Base-by-base conservation (phyloP, 2,329 filamentous ascomycete genomes). In the Cordyceps fumosorosea region DNA sequence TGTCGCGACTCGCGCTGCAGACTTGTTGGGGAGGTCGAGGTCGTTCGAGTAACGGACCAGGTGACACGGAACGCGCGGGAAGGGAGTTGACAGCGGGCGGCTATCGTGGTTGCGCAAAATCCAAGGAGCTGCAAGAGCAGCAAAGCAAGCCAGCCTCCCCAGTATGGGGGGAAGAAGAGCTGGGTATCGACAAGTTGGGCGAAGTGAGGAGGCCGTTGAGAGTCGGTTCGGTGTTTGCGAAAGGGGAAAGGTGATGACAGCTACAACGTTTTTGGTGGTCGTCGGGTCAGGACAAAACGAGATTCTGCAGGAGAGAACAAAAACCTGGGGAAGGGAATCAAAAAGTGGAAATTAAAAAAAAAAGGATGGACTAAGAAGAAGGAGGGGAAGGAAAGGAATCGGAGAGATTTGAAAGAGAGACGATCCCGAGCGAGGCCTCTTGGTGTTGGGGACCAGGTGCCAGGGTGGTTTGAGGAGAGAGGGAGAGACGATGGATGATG, bases 351-450 rank as follows among this genome's bases (percentile, higher is more conserved):
- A 59, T 59, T 20, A 42, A 20, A 45, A 3, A 18, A 47, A 40
- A 52, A 52, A 52, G 48, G 24, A 52, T 59, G 47, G 18, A 42
- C 50, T 26, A 20, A 52, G 34, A 51, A 16, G 40, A 52, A 52
- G 34, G 24, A 34, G 56, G 37, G 48, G 48, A 44, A 59, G 56
- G 48, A 44, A 52, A 51, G 56, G 56, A 48, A 52, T 51, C 48
- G 56, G 48, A 52, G 52, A 52, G 47, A 51, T 59, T 51, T 59
- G 34, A 51, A 59, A 44, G 47, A 59, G 47, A 52, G 56, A 48
- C 47, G 56, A 59, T 34, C 47, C 42, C 24, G 56, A 45, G 37
- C 24, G 56, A 52, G 24, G 47, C 14, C 16, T 34, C 47, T 51
- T 56, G 29, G 20, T 59, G 47, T 58, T 58, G 56, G 45, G 56